phyloP scores from a whole-genome alignment of 345 rosid genomes.

The Aurinia saxatilis region DNA sequence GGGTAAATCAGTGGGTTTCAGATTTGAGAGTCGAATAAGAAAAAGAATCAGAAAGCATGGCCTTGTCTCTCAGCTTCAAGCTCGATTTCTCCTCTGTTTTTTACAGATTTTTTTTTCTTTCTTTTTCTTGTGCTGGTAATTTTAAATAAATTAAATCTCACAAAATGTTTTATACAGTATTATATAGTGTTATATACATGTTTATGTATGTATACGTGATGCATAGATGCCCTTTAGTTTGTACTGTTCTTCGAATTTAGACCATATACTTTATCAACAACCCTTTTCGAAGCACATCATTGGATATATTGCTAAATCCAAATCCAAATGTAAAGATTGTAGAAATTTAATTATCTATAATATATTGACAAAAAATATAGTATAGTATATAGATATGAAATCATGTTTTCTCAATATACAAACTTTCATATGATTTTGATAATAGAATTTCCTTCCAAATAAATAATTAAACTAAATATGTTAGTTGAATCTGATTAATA shows the following conservation, averaged over 20 bases:
- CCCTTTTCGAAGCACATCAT: too few species aligned
- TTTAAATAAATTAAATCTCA: not conserved
- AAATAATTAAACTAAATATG: too few species aligned
- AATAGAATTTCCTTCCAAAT: too few species aligned
- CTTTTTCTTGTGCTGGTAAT: not conserved
- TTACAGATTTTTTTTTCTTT: conserved; percentile 1
- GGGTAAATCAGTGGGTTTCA: conserved; percentile 12
- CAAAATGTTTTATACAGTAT: not conserved
- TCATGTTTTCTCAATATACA: too few species aligned
- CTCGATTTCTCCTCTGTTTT: conserved; percentile 37
- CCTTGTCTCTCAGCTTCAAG: conserved; percentile 36
- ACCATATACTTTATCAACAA: not conserved
- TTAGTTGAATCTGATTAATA: too few species aligned
- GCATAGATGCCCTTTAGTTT: conserved; percentile 5
- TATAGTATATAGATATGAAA: too few species aligned
- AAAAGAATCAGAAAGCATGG: conserved; percentile 27
- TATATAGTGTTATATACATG: conserved; percentile 9
- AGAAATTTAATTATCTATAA: too few species aligned
- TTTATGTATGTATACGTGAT: conserved; percentile 1
- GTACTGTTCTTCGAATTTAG: not conserved
- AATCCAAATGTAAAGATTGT: too few species aligned
- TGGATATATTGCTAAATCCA: too few species aligned
- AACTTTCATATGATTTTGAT: too few species aligned
- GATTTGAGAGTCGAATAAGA: conserved; percentile 34
- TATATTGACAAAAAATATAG: too few species aligned